Evolutionary conservation across 108 stramenopile species (phyloP), one percentile per base, ranked within the genome.

Genomic region (Cyclotella choctawhatcheeana): DNA sequence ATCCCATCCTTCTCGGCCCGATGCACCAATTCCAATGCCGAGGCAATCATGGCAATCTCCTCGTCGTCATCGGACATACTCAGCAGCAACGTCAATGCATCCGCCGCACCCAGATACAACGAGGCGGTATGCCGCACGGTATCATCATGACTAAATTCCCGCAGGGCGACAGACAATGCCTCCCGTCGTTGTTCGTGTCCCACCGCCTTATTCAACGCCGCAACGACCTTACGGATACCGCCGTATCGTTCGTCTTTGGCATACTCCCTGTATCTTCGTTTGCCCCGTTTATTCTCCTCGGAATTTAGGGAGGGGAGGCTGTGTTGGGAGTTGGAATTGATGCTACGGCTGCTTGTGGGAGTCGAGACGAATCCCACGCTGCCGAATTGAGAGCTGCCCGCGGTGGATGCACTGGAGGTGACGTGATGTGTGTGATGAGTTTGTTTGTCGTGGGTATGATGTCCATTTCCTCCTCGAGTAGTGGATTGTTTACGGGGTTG

Each of bases 1-100:
- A 94, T 82, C 44, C 64, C 79, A 40, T 79, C 67, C 24, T 70
- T 59, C 37, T 40, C 37, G 14, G 85, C 85, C 27, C 91, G 69
- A 69, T 85, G 91, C 2, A 91, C 88, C 91, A 94, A 70, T 81
- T 94, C 93, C 1, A 92, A 58, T 7, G 89, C 88, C 16, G 85
- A 77, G 62, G 86, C 81, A 21, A 94, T 81, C 81, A 86, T 78
- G 3, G 83, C 71, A 34, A 92, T 85, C 62, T 91, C 93, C 51
- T 88, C 89, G 26, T 90, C 90, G 58, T 84, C 58, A 29, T 85
- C 70, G 53, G 85, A 67, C 69, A 80, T 81, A 50, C 63, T 74
- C 13, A 94, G 85, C 10, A 84, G 67, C 5, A 88, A 81, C 25
- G 81, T 75, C 4, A 94, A 77, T 22, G 82, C 86, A 21, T 71